Base-by-base conservation (phyloP, 441 rosid genomes). In the Flueggea neowawraea region DNA sequence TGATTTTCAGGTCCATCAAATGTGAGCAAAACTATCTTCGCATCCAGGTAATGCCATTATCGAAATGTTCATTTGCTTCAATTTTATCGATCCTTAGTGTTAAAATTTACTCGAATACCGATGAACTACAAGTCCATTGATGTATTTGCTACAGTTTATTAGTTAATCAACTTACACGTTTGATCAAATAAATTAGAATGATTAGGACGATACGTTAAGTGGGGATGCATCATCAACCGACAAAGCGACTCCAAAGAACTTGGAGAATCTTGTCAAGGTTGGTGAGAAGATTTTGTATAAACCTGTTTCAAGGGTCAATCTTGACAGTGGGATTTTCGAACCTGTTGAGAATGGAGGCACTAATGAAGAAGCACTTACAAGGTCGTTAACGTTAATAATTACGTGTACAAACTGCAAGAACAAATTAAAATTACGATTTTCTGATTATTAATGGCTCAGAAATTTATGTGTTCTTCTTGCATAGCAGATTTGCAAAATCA, bases 1-100 rank as follows among this genome's bases (percentile, higher is more conserved):
- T 68, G 49, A 68, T 70, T 52, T 79, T 79, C 74, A 57, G 51
- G 49, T 63, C 74, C n/a, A 22, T 48, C 48, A 31, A 15, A 16
- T 57, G 68, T 31, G 74, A 79, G 51, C 32, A 63, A 2, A 75
- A 75, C 69, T 73, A 73, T 58, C 73, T 73, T 49, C 78, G 78
- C 1, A 65, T 73, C n/a, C 72, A 78, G 65, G 77, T 75, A 71
- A 41, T n/a, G 4, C 4, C 28, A 22, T 22, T 1, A 22, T 22
- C 28, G 28, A 22, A 22, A 22, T 22, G 28, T 22, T 22, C 28
- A 22, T 22, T 22, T 22, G 28, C 2, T 2, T 0, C 28, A 22
- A 1, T 22, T 22, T 22, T 22, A 22, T 22, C 28, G 28, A 22
- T 22, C 28, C 28, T 22, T 22, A 22, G 28, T 22, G 2, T 22